Percentiles rank a stretch among this genome's conserved stretches.
Conservation (phyloP, 176 grass and related monocot species). For the Musa schizocarpa region DNA sequence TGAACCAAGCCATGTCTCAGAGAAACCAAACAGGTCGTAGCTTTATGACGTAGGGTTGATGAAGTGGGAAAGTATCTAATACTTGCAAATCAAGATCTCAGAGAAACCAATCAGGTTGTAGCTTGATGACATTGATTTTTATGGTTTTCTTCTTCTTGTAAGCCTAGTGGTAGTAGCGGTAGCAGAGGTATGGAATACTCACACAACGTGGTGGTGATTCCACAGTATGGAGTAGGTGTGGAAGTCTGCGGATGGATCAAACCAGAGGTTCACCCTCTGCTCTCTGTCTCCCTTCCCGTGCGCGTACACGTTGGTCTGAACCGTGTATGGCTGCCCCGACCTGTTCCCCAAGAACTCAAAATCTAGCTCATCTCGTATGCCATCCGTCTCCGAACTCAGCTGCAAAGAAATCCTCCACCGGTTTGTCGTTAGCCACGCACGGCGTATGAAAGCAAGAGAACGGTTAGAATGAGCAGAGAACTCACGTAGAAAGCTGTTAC, state of each 20-base stretch:
- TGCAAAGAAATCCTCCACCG: background rate
- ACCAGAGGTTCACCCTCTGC: slow-evolving; percentile 37
- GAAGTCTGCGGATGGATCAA: slow-evolving; percentile 45
- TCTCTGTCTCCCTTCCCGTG: slow-evolving; percentile 33
- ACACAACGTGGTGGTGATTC: slow-evolving; percentile 64
- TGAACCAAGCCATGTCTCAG: background rate
- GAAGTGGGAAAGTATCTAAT: too few species aligned
- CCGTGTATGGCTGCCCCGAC: slow-evolving; percentile 31
- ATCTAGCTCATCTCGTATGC: slow-evolving; percentile 21
- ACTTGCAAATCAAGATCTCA: too few species aligned
- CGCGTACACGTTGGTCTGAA: slow-evolving; percentile 35
- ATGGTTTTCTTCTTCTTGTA: background rate
- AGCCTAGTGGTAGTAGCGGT: background rate
- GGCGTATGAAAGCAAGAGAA: background rate
- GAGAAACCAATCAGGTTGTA: too few species aligned
- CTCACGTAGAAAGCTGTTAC: slow-evolving; percentile 35
- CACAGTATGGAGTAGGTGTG: slow-evolving; percentile 79
- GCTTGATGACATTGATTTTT: background rate
- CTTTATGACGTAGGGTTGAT: background rate
- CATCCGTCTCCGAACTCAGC: slow-evolving; percentile 18
- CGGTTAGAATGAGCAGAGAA: background rate
- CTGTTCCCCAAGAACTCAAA: slow-evolving; percentile 43
- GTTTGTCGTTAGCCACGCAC: background rate
- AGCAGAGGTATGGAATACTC: slow-evolving; percentile 8
- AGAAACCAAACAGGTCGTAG: background rate